phyloP scores from a whole-genome alignment of 257 asterid species.

The Echites panduratus region DNA sequence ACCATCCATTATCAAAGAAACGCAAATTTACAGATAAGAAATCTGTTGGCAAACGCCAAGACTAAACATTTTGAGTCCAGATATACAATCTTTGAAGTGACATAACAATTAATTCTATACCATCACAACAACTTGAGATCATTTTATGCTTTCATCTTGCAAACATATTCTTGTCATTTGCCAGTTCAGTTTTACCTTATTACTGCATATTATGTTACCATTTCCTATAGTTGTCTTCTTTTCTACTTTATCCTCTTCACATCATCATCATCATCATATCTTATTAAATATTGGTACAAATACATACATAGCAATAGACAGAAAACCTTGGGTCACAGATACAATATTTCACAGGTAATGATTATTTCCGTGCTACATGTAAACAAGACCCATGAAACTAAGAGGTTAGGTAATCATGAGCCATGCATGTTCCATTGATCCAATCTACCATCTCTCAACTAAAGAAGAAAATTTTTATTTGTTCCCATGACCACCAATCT shows the following conservation, averaged over 20 bases:
- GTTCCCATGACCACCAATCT: conserved; percentile 20
- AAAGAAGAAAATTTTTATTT: background rate
- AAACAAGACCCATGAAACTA: conserved; percentile 7
- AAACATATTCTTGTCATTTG: background rate
- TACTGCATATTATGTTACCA: background rate
- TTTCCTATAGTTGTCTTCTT: background rate
- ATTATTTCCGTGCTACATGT: background rate
- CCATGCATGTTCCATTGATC: conserved; percentile 3
- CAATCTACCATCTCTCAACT: conserved; percentile 10
- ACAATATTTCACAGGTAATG: background rate
- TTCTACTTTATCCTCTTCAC: background rate
- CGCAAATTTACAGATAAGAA: background rate
- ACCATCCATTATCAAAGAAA: background rate
- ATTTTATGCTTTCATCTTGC: background rate
- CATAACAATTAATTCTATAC: background rate
- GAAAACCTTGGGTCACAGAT: background rate
- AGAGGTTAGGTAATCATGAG: conserved; percentile 2
- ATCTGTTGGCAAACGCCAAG: background rate
- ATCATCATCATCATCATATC: background rate
- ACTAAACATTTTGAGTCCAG: background rate
- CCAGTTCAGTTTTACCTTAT: background rate
- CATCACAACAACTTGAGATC: background rate
- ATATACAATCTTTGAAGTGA: background rate
- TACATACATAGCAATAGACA: background rate
- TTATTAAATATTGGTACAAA: background rate